A percentile compares a stretch with the other conserved stretches of the same genome.
These are phyloP conservation scores for Diplocarpon rosae DNA, from an alignment of 2,329 filamentous ascomycete genomes.

Conservation along the genomic window DNA sequence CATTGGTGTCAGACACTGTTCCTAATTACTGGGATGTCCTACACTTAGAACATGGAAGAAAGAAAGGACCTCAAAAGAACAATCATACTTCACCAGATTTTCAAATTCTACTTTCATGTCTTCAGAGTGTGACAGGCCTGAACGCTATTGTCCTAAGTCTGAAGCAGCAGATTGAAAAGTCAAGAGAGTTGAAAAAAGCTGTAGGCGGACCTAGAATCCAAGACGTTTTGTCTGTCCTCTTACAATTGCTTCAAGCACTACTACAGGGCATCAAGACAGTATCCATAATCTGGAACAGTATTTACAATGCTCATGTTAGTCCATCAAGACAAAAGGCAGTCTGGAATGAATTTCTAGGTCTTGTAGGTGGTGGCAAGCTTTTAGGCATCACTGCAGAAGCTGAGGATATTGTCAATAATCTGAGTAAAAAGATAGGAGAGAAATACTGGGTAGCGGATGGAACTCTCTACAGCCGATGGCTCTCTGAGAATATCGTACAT, in stretches of 20 bases:
- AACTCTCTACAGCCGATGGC: slow-evolving; percentile 21
- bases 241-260: slow-evolving; percentile 32
- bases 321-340: slow-evolving; percentile 36
- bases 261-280: slow-evolving; percentile 35
- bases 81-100: slow-evolving; percentile 28
- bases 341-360: slow-evolving; percentile 52
- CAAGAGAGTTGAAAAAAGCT: slow-evolving; percentile 28
- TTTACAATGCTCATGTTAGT: slow-evolving; percentile 28
- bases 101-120: slow-evolving; percentile 46
- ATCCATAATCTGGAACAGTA: slow-evolving; percentile 34
- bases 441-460: slow-evolving; percentile 26
- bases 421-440: slow-evolving; percentile 16
- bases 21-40: slow-evolving; percentile 73
- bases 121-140: slow-evolving; percentile 65
- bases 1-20: slow-evolving; percentile 61
- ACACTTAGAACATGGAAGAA: slow-evolving; percentile 28
- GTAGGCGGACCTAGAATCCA: slow-evolving; percentile 23
- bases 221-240: slow-evolving; percentile 30
- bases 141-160: slow-evolving; percentile 67
- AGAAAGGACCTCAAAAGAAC: slow-evolving; percentile 5
- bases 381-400: slow-evolving; percentile 46
- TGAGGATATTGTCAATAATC: slow-evolving; percentile 29
- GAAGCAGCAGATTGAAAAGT: slow-evolving; percentile 46
- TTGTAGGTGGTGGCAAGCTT: slow-evolving; percentile 49
- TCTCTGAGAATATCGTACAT: slow-evolving; percentile 24